A percentile compares a stretch with the other conserved stretches of the same genome.
Evolutionary conservation across 768 basidiomycete species (phyloP).

Genomic region (Xerocomus spinulosus): DNA sequence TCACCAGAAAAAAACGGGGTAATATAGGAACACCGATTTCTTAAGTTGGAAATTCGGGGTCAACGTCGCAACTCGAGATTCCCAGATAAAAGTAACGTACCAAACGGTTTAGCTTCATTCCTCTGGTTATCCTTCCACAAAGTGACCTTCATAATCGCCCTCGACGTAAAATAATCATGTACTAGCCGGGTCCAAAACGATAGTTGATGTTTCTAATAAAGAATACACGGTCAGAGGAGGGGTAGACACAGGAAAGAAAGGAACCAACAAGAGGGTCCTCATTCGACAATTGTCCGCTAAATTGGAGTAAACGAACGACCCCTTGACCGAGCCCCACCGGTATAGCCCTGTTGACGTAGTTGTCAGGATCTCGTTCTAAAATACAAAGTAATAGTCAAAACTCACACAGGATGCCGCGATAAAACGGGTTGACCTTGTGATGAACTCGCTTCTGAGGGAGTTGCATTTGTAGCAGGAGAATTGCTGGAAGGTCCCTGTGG

Average conservation of each 20-base stretch:
- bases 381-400: constrained; percentile 2
- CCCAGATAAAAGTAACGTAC: constrained; percentile 38
- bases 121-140: constrained; percentile 84
- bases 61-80: constrained; percentile 2
- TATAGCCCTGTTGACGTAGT: constrained; percentile 25
- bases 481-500: constrained; percentile 25
- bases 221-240: neutral
- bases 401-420: constrained; percentile 31
- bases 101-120: constrained; percentile 79
- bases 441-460: constrained; percentile 28
- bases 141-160: constrained; percentile 72
- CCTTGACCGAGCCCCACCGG: constrained; percentile 58
- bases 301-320: constrained; percentile 58
- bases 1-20: constrained; percentile 81
- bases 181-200: constrained; percentile 65
- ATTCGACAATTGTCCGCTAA: constrained; percentile 59
- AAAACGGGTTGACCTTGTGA: constrained; percentile 31
- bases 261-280: constrained; percentile 45
- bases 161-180: constrained; percentile 64
- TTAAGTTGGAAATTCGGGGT: constrained; percentile 29
- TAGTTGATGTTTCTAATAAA: constrained; percentile 53
- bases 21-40: constrained; percentile 78
- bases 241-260: neutral
- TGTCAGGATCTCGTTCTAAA: constrained; percentile 11
- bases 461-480: constrained; percentile 20